A percentile compares a stretch with the other conserved stretches of the same genome.
phyloP scores from a whole-genome alignment of 2,329 filamentous ascomycete species.

The Arthrobotrys megalospora region DNA sequence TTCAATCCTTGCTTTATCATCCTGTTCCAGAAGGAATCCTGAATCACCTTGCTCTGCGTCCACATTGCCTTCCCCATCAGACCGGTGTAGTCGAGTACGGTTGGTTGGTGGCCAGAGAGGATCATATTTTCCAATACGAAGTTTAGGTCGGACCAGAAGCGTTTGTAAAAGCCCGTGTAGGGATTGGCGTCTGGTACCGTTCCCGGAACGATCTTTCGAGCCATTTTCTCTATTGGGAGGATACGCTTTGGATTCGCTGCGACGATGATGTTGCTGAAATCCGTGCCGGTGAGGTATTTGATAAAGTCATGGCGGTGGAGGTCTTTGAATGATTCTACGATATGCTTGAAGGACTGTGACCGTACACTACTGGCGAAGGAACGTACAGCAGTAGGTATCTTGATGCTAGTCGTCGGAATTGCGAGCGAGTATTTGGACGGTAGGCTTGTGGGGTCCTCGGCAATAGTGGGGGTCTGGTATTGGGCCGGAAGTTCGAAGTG shows the following conservation, averaged over 20 bases:
- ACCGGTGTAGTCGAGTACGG: conserved; percentile 53
- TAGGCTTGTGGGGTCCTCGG: neutral
- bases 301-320: conserved; percentile 41
- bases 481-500: conserved; percentile 51
- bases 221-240: conserved; percentile 41
- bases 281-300: conserved; percentile 38
- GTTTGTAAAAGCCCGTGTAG: conserved; percentile 10
- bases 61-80: conserved; percentile 58
- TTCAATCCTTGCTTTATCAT: conserved; percentile 44
- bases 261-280: conserved; percentile 52
- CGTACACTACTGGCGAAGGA: conserved; percentile 32
- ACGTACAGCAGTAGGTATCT: conserved; percentile 38
- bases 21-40: conserved; percentile 39
- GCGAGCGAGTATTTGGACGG: conserved; percentile 48
- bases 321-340: conserved; percentile 45
- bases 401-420: neutral
- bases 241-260: conserved; percentile 45
- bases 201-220: conserved; percentile 39
- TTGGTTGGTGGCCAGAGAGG: conserved; percentile 36
- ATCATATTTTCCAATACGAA: conserved; percentile 51
- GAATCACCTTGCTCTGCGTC: conserved; percentile 27
- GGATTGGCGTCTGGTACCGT: conserved; percentile 42
- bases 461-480: conserved; percentile 9
- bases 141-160: conserved; percentile 54
- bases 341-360: conserved; percentile 27